phyloP scores from a whole-genome alignment of 2,329 filamentous ascomycete species.

The Penicillium hesseltinei region DNA sequence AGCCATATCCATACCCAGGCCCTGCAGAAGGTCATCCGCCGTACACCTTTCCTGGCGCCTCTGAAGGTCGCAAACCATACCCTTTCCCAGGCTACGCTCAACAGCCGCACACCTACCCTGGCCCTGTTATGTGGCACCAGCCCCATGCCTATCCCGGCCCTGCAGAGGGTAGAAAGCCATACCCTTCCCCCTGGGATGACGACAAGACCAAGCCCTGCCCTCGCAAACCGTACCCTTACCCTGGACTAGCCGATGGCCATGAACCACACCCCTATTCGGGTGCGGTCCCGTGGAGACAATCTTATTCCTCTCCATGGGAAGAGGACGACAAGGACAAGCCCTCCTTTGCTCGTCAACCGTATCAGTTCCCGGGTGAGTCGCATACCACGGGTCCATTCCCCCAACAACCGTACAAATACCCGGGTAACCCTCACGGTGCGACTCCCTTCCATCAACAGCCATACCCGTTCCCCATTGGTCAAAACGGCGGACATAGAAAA shows the following conservation, averaged over 20 bases:
- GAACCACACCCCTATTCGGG: neutral
- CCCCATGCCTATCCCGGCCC: neutral
- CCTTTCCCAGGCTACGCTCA: neutral
- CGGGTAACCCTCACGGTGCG: neutral
- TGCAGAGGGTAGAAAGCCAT: neutral
- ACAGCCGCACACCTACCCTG: neutral
- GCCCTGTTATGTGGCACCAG: neutral
- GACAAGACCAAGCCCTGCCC: neutral
- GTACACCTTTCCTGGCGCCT: neutral
- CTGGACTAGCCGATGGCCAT: neutral
- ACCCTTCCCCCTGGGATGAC: neutral
- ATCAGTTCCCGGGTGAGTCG: neutral
- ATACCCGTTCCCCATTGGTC: neutral
- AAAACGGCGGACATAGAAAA: neutral
- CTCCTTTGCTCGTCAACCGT: neutral
- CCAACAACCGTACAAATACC: neutral
- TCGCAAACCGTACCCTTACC: neutral
- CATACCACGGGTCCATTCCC: neutral
- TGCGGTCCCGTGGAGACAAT: neutral
- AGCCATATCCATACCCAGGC: neutral
- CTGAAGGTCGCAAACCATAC: neutral
- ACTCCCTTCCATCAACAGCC: neutral
- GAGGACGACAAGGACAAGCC: neutral
- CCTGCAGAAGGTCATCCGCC: neutral
- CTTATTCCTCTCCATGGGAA: neutral